Evolutionary conservation across 768 basidiomycete species (phyloP), one percentile per base, ranked within the genome.

Genomic region (Podaxis mareebaensis): DNA sequence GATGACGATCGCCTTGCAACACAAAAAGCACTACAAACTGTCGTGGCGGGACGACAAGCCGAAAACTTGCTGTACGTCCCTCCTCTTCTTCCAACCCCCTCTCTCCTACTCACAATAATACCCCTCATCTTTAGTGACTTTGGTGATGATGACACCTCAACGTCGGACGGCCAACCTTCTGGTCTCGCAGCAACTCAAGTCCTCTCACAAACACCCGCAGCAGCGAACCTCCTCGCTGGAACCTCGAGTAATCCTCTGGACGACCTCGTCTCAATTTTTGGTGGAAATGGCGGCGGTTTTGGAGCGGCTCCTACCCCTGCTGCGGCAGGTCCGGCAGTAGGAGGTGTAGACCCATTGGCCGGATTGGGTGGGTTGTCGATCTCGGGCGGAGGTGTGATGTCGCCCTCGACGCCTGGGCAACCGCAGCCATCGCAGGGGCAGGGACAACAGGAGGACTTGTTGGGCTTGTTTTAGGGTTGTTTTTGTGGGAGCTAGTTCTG

Each of bases 261-360:
- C 74, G 95, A 97, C 73, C 83, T 97, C 11, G 94, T 96, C 24
- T 95, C 94, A 7, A 92, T 97, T 67, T 97, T 97, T 72, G 93
- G 46, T 54, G 42, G 65, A 60, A 56, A 56, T 60, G 66, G 60
- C 2, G 57, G 48, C 38, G 64, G 46, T 12, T 55, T 58, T 44
- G 62, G 65, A 53, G 67, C 52, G 8, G 61, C 53, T 1, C 52
- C 63, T 52, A 61, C 69, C 22, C 46, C 69, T 26, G 49, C 49
- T 33, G 49, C 64, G 56, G 52, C 64, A 39, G 63, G 64, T 60
- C 51, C 59, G 28, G 42, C 42, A 63, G 69, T 49, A 61, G 66
- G 60, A 42, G 68, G 54, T 74, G 72, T 65, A 67, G 71, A 26
- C 68, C 55, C 51, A 63, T 66, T 59, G 58, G 67, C 49, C 52